Base-by-base conservation (phyloP, 73 alveolate genomes). In the Paraurostyla sp. region DNA sequence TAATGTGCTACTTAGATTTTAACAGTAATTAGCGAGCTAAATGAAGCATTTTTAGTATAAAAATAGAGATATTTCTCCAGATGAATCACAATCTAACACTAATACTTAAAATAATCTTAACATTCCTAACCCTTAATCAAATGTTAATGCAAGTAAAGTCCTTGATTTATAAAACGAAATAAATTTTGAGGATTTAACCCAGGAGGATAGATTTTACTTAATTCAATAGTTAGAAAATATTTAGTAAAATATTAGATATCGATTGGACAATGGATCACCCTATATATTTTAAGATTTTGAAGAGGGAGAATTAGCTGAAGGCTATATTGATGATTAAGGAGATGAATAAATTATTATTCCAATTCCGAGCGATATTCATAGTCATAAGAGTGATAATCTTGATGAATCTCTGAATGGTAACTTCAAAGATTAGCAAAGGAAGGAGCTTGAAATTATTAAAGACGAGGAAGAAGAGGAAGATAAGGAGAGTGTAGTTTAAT, bases 381-480 rank as follows among this genome's bases (percentile, higher is more conserved):
- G n/a, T n/a, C n/a, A n/a, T 1, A 32, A 65, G 1, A 65, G 41
- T 38, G 9, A 6, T 7, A 65, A 38, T 18, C 42, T 22, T 38
- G 29, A 0, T 13, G 82, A 65, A 13, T 22, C 38, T 6, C 41
- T 65, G 18, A 65, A 38, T 65, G 41, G 41, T 38, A 65, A 20
- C 1, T 1, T 65, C 1, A 33, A 38, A 40, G 82, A 65, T 52
- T 35, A 52, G 38, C 38, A 65, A 18, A 65, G 58, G 25, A 25
- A 38, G 41, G 35, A 65, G 41, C 38, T 65, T 9, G 82, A 65
- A 38, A 65, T 65, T 2, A 65, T 65, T 16, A 11, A 65, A 30
- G 82, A 65, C 25, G 82, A 65, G 23, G 82, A 65, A 40, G 82
- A 65, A 38, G 82, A 65, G 25, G 82, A 65, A 36, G 82, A 65